Base-by-base conservation (phyloP, 2,329 filamentous ascomycete species). In the Lecanicillium sp. region DNA sequence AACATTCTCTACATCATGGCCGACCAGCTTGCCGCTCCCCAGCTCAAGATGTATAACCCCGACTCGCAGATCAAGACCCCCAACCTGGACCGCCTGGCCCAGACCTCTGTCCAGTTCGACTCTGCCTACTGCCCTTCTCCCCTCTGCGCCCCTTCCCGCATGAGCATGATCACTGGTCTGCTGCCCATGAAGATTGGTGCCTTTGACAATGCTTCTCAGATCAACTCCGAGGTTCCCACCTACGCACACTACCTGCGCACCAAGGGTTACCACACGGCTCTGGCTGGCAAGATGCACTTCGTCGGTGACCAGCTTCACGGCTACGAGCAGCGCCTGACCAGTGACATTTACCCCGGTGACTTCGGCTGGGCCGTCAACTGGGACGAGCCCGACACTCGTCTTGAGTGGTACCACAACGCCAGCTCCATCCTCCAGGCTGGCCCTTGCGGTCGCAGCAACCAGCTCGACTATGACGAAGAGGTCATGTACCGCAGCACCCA, bases 211-310 rank as follows among this genome's bases (percentile, higher is more conserved):
- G 90, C 90, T 37, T 83, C 86, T 27, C 86, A 90, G 56, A 84
- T 96, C 58, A 77, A 81, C 48, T 87, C 87, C 48, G 89, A 95
- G 58, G 80, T 87, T 24, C 90, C 90, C 12, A 96, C 90, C 1
- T 96, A 94, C 62, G 89, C 90, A 8, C 90, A 96, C 67, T 95
- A 95, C 67, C 74, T 96, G 47, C 86, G 90, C 42, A 76, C 80
- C 35, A 82, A 84, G 59, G 89, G 88, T 45, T 96, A 96, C 61
- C 87, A 95, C 68, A 95, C 90, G 11, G 87, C 86, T 5, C 74
- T 96, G 57, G 89, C 90, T 5, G 90, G 90, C 53, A 96, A 96
- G 77, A 96, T 96, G 90, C 90, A 96, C 69, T 96, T 96, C 64
- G 86, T 94, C 47, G 90, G 90, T 27, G 90, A 96, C 63, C 90